Evolutionary conservation across 2,329 filamentous ascomycete species (phyloP), one percentile per base, ranked within the genome.

Genomic region (Trichoderma aggressivum): DNA sequence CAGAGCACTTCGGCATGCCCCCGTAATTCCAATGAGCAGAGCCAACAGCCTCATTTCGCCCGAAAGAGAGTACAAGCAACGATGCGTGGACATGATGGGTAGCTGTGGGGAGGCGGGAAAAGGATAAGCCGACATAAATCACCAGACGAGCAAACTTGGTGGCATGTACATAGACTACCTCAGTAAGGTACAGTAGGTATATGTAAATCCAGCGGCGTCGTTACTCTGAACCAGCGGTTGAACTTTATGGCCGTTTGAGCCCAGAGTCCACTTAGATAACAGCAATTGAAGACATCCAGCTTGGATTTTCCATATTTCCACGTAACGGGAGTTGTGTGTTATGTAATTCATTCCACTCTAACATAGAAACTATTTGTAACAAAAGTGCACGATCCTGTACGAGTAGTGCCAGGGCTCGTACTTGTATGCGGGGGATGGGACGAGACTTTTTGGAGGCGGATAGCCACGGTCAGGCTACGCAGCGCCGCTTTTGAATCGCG

Each of bases 1-100:
- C 86, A 82, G 84, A 83, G 88, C 88, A 91, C 90, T 73, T 90
- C 88, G 88, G 83, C 89, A 90, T 85, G 83, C 84, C 84, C 84
- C 86, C 84, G n/a, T 84, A 85, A 84, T 80, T 81, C 81, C 82
- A 83, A 87, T 90, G 81, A 83, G 81, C 70, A 85, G 79, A 81
- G 83, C 79, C 73, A 86, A 87, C 88, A 86, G 84, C 85, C 90
- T 92, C 91, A 87, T 94, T 91, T 91, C 86, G 80, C 88, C 90
- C 91, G 90, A 88, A 73, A 71, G 76, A 77, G 70, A 73, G 69
- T 68, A 67, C 71, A 59, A 68, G 71, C 50, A 65, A 65, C 67
- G 74, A 74, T 75, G 47, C 47, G 21, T 24, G 30, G 36, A 59
- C 34, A 12, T 28, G 34, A 55, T 36, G 53, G 55, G 65, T 36